phyloP scores from a whole-genome alignment of 805 yeast genomes.

The Debaryomyces prosopidis region DNA sequence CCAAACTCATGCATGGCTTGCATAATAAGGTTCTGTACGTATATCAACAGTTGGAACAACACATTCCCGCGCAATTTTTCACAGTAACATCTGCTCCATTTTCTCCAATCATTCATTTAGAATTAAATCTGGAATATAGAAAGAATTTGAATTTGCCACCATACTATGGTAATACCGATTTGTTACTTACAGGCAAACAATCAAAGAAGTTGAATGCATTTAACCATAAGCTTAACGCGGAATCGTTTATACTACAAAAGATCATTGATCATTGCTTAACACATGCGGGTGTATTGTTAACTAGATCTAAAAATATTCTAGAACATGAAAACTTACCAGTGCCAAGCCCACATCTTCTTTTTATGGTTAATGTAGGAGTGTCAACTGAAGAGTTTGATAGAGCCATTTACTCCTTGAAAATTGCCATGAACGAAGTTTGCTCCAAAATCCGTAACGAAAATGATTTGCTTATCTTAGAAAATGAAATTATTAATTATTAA shows the following conservation, averaged over 20 bases:
- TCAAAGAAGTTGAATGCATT: constrained; percentile 43
- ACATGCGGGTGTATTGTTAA: constrained; percentile 56
- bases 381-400: constrained; percentile 25
- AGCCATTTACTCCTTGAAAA: constrained; percentile 22
- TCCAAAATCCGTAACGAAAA: constrained; percentile 17
- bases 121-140: constrained; percentile 51
- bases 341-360: constrained; percentile 35
- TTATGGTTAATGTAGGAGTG: constrained; percentile 31
- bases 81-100: constrained; percentile 54
- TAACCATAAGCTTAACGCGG: constrained; percentile 48
- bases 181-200: constrained; percentile 45
- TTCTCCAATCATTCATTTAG: constrained; percentile 72
- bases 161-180: constrained; percentile 48
- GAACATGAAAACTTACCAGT: constrained; percentile 74
- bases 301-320: constrained; percentile 61
- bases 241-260: constrained; percentile 62
- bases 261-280: constrained; percentile 59
- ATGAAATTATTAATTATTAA: constrained; percentile 23
- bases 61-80: constrained; percentile 37
- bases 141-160: constrained; percentile 46
- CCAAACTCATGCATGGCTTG: constrained; percentile 32
- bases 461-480: constrained; percentile 27
- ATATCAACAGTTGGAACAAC: constrained; percentile 41
- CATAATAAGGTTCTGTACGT: constrained; percentile 42
- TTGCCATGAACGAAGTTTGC: constrained; percentile 23